These are phyloP conservation scores for Ogataea zsoltii DNA, from an alignment of 805 yeast species.

Conservation along the genomic window DNA sequence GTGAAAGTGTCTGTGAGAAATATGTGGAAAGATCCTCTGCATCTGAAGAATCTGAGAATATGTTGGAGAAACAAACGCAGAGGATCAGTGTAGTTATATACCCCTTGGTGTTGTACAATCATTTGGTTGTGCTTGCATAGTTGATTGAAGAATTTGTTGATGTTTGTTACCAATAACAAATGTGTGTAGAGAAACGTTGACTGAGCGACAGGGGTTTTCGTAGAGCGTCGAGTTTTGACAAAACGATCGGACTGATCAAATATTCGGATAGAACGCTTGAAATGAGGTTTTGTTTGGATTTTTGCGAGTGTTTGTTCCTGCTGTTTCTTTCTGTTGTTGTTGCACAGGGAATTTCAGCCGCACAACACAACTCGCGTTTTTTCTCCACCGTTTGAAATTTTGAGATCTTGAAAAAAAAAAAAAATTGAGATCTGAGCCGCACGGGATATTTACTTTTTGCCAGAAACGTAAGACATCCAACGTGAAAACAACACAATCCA, in stretches of 20 bases:
- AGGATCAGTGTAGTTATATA: slow-evolving; percentile 18
- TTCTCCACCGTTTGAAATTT: not conserved
- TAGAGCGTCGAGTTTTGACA: too few species aligned
- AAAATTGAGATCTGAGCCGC: slow-evolving; percentile 3
- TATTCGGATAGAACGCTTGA: too few species aligned
- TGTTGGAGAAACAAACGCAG: slow-evolving; percentile 15
- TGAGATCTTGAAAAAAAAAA: not conserved
- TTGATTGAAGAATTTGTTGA: slow-evolving; percentile 2
- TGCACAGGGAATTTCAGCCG: slow-evolving; percentile 1
- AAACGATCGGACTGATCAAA: too few species aligned
- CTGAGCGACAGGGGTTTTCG: too few species aligned
- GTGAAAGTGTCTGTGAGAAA: slow-evolving; percentile 8
- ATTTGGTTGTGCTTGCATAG: slow-evolving; percentile 8
- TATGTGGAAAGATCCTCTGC: slow-evolving; percentile 19
- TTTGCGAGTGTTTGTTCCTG: too few species aligned
- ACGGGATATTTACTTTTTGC: slow-evolving; percentile 2
- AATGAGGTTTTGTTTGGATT: too few species aligned
- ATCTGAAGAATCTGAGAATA: slow-evolving; percentile 14
- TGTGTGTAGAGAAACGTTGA: not conserved
- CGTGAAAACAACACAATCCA: too few species aligned
- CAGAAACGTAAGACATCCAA: not conserved
- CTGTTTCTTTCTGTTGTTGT: slow-evolving; percentile 1
- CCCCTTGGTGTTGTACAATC: slow-evolving; percentile 19
- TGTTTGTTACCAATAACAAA: slow-evolving; percentile 3
- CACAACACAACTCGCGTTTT: slow-evolving; percentile 4